Percentiles rank a stretch among this genome's conserved stretches.
These are phyloP conservation scores for Fusarium equiseti DNA, from an alignment of 2,329 filamentous ascomycete genomes.

Conservation along the genomic window DNA sequence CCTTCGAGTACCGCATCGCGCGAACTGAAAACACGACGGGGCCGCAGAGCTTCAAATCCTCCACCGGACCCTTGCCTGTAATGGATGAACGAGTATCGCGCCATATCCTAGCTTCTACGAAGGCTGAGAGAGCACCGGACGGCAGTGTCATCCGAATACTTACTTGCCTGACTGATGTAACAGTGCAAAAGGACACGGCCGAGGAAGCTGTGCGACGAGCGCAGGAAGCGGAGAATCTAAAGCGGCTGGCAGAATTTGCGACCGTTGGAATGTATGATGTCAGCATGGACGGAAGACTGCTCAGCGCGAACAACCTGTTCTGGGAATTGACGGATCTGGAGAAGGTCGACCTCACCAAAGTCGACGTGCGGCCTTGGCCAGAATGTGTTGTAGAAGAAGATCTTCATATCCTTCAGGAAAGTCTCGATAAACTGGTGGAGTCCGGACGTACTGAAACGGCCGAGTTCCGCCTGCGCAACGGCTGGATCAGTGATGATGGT, in stretches of 20 bases:
- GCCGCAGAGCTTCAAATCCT: constrained; percentile 32
- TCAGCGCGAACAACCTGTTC: constrained; percentile 66
- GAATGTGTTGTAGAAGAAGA: constrained; percentile 61
- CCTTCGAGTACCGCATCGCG: constrained; percentile 60
- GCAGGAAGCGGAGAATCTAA: constrained; percentile 65
- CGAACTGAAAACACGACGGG: constrained; percentile 12
- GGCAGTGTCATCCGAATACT: constrained; percentile 60
- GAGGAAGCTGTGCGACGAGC: constrained; percentile 63
- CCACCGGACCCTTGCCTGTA: constrained; percentile 16
- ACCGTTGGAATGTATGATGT: constrained; percentile 69
- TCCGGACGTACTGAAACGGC: constrained; percentile 59
- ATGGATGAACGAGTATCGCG: constrained; percentile 53
- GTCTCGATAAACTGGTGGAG: constrained; percentile 55
- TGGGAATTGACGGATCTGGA: constrained; percentile 65
- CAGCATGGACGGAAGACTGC: constrained; percentile 61
- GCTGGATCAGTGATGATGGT: constrained; percentile 60
- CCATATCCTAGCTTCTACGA: constrained; percentile 61
- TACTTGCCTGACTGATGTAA: constrained; percentile 65
- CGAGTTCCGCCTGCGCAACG: constrained; percentile 63
- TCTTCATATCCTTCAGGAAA: constrained; percentile 54
- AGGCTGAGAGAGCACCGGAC: constrained; percentile 59
- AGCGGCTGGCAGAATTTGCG: constrained; percentile 66
- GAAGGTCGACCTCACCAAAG: constrained; percentile 55
- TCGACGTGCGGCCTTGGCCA: constrained; percentile 59
- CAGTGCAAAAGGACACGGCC: constrained; percentile 61